Percentiles rank a stretch among this genome's conserved stretches.
Conservation (phyloP, 73 alveolate species). For the Tetrahymena borealis region DNA sequence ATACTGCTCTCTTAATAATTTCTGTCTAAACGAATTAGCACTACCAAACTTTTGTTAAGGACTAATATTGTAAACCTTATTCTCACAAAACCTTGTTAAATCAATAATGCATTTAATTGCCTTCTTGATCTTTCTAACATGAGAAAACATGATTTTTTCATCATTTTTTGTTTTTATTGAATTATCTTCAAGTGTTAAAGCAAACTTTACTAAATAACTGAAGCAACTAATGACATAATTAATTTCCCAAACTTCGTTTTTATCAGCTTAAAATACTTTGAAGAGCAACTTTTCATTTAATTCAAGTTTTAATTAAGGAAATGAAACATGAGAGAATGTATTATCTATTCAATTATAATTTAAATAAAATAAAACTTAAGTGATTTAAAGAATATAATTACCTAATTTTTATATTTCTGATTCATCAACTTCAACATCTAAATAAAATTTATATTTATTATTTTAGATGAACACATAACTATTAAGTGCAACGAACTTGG, state of each 20-base stretch:
- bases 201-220: constrained; percentile 15
- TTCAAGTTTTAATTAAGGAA: neutral
- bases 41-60: constrained; percentile 41
- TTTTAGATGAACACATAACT: neutral
- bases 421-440: neutral
- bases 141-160: constrained; percentile 14
- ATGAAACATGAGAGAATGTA: neutral
- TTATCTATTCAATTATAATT: neutral
- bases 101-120: constrained; percentile 32
- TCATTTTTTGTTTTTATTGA: constrained; percentile 15
- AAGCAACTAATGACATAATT: constrained; percentile 32
- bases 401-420: neutral
- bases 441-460: neutral
- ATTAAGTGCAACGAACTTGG: neutral
- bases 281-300: neutral
- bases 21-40: constrained; percentile 16
- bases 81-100: constrained; percentile 25
- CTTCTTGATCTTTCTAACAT: constrained; percentile 12
- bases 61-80: constrained; percentile 26
- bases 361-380: neutral
- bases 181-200: neutral
- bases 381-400: neutral
- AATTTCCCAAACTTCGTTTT: constrained; percentile 46
- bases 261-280: constrained; percentile 20
- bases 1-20: constrained; percentile 20